Base-by-base conservation (phyloP, 495 filamentous ascomycete genomes). In the Parachaetomium inaequale region DNA sequence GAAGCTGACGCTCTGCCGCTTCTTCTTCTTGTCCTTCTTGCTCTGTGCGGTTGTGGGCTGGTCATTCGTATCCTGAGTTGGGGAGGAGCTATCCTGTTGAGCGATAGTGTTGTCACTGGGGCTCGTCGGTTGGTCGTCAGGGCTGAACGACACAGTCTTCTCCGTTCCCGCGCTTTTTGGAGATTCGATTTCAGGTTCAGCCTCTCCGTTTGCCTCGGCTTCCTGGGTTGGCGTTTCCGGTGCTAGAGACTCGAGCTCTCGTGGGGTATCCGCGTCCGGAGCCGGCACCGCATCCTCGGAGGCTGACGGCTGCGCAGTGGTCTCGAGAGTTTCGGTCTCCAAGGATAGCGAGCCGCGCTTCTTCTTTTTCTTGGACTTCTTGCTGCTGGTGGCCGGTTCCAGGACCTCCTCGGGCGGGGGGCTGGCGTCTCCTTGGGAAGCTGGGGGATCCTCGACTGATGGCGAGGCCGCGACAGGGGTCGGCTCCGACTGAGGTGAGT, bases 1-100 rank as follows among this genome's bases (percentile, higher is more conserved):
- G 47, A 68, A 70, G 26, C 52, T 64, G 21, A 70, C 66, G 50
- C 67, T 70, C 62, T 72, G 71, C 55, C 74, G 75, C 62, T 78
- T 73, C 65, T 81, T 76, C 59, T 77, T 66, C 55, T 63, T 65
- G 42, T 58, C 55, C 59, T 63, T 66, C 55, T 64, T 65, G 55
- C 45, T 23, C 38, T 50, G 61, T 63, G 59, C 15, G 21, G 12
- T 40, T 25, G 52, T 15, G 29, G 17, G 43, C 19, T 52, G 43
- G 17, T 67, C 65, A 8, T 61, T 55, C 15, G 55, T 34, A 40
- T 55, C 58, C 25, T 59, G 58, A 6, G 38, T 19, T 17, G 36
- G n/a, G 11, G 43, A 45, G n/a, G 25, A 17, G 26, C 31, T 50
- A 1, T 57, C 61, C 21, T 54, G 52, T 14, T 62, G 53, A 8